These are phyloP conservation scores for Globisporangium solare DNA, from an alignment of 352 stramenopile species.

Conservation along the genomic window DNA sequence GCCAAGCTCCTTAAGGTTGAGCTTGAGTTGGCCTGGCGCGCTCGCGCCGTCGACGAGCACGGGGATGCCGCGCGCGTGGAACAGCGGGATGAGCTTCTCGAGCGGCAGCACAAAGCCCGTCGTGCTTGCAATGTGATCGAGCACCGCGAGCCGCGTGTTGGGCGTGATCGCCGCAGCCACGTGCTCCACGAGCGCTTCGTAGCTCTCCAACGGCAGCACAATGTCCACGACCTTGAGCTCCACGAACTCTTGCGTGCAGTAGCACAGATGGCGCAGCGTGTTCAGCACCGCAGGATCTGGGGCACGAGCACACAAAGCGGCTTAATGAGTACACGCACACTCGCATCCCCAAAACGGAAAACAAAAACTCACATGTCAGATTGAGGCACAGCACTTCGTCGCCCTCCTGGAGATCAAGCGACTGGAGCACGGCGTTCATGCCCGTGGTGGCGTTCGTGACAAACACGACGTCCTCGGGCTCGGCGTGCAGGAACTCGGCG, in stretches of 20 bases:
- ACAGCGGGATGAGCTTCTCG: conserved; percentile 79
- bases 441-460: conserved; percentile 82
- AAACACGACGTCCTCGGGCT: conserved; percentile 80
- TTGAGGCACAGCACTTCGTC: conserved; percentile 87
- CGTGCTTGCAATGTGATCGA: conserved; percentile 80
- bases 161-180: conserved; percentile 70
- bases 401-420: conserved; percentile 80
- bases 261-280: conserved; percentile 79
- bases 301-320: conserved; percentile 7
- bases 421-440: conserved; percentile 82
- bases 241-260: conserved; percentile 86
- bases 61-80: conserved; percentile 70
- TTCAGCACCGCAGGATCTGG: conserved; percentile 79
- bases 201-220: conserved; percentile 60
- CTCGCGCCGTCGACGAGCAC: conserved; percentile 80
- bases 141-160: conserved; percentile 78
- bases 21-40: conserved; percentile 60
- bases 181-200: conserved; percentile 64
- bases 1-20: conserved; percentile 60
- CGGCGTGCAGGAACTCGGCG: conserved; percentile 60
- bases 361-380: conserved; percentile 62
- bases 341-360: not conserved
- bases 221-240: conserved; percentile 85
- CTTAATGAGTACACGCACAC: not conserved
- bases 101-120: conserved; percentile 75